Conservation (phyloP, 305 asterid genomes). For the Fraxinus sp. region DNA sequence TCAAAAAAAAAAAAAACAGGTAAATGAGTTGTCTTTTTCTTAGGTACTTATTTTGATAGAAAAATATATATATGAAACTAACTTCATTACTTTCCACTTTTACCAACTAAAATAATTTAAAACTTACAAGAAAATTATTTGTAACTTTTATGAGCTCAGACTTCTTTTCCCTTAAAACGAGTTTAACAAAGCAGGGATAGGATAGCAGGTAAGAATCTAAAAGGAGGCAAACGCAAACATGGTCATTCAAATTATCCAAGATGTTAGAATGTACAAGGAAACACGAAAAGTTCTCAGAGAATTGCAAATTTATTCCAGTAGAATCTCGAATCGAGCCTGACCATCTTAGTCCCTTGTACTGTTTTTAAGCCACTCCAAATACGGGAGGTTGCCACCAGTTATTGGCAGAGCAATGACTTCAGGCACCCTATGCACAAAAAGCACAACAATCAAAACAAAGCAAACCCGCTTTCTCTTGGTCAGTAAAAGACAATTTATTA, state of each 20-base stretch:
- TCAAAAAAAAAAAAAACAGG: not conserved
- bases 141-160: no score
- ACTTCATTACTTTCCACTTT: no score
- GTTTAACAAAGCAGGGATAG: not conserved
- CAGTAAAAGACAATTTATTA: not conserved
- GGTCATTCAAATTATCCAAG: slow-evolving; percentile 1
- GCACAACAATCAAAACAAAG: not conserved
- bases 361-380: slow-evolving; percentile 87
- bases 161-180: no score
- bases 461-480: not conserved
- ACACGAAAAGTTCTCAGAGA: not conserved
- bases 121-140: no score
- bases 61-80: no score
- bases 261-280: slow-evolving; percentile 12
- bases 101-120: no score
- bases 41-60: no score
- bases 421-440: slow-evolving; percentile 57
- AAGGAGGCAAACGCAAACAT: not conserved
- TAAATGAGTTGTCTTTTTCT: not conserved
- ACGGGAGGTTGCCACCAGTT: slow-evolving; percentile 70
- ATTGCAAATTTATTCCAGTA: slow-evolving; percentile 1
- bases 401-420: slow-evolving; percentile 95
- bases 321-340: not conserved
- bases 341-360: slow-evolving; percentile 54
- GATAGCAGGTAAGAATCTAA: not conserved